phyloP scores from a whole-genome alignment of 495 filamentous ascomycete genomes.

The Chaetomium cochliodes region DNA sequence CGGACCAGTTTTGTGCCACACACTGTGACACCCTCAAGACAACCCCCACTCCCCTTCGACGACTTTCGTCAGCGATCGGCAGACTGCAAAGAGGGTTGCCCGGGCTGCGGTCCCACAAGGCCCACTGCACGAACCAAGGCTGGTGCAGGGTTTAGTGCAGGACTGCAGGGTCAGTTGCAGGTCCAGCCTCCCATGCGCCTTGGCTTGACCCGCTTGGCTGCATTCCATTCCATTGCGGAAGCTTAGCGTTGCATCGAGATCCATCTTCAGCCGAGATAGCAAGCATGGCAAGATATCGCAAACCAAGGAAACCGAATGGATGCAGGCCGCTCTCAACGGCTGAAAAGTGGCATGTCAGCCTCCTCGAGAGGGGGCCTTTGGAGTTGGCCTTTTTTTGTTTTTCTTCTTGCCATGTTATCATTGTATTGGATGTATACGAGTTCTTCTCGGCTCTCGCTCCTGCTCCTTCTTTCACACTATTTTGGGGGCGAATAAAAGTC shows the following conservation, averaged over 20 bases:
- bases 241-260: conserved; percentile 12
- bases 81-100: conserved; percentile 1
- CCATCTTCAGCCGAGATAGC: conserved; percentile 8
- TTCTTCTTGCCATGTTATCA: not conserved
- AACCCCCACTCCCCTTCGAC: not conserved
- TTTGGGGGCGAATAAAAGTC: not conserved
- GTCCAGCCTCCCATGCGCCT: conserved; percentile 17
- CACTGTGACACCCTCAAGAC: not conserved
- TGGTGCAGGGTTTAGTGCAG: no score
- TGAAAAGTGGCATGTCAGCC: not conserved
- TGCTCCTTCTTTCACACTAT: not conserved
- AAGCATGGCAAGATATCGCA: conserved; percentile 6
- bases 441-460: not conserved
- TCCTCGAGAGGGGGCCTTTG: not conserved
- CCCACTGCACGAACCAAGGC: conserved; percentile 14
- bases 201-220: conserved; percentile 9
- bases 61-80: conserved; percentile 5
- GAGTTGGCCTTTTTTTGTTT: not conserved
- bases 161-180: conserved; percentile 4
- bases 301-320: conserved; percentile 11
- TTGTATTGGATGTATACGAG: not conserved
- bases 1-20: not conserved
- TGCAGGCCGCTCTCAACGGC: not conserved
- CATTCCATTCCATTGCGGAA: not conserved
- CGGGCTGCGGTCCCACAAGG: conserved; percentile 2